These are phyloP conservation scores for Solanum ossicruentum DNA, from an alignment of 257 asterid genomes.

Conservation along the genomic window DNA sequence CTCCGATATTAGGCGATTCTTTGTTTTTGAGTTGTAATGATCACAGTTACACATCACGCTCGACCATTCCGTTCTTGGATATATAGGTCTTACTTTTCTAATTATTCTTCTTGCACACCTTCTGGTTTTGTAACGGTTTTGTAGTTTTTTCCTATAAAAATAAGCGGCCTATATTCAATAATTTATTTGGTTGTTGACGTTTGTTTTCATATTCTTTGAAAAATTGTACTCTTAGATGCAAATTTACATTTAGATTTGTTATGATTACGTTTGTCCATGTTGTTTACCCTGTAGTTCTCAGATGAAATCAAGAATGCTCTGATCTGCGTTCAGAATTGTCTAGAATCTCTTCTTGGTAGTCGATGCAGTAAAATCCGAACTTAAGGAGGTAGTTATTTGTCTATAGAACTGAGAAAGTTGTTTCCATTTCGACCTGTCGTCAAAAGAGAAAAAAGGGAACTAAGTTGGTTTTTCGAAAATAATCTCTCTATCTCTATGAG, in stretches of 20 bases:
- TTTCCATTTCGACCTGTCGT: not conserved
- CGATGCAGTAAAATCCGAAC: not conserved
- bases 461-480: not conserved
- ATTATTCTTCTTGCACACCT: not conserved
- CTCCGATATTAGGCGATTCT: slow-evolving; percentile 69
- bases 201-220: not conserved
- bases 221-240: not conserved
- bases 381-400: not conserved
- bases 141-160: not conserved
- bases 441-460: not conserved
- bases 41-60: not conserved
- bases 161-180: not conserved
- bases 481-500: no score
- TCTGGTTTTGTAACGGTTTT: not conserved
- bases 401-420: not conserved
- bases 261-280: not conserved
- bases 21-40: not conserved
- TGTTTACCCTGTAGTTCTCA: not conserved
- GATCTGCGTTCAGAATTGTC: not conserved
- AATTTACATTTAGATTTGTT: not conserved
- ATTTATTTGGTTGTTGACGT: not conserved
- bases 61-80: not conserved
- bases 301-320: not conserved
- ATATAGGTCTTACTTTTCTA: not conserved
- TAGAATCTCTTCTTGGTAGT: not conserved